Base-by-base conservation (phyloP, 202 grass and related monocot genomes). In the Setaria viridis region DNA sequence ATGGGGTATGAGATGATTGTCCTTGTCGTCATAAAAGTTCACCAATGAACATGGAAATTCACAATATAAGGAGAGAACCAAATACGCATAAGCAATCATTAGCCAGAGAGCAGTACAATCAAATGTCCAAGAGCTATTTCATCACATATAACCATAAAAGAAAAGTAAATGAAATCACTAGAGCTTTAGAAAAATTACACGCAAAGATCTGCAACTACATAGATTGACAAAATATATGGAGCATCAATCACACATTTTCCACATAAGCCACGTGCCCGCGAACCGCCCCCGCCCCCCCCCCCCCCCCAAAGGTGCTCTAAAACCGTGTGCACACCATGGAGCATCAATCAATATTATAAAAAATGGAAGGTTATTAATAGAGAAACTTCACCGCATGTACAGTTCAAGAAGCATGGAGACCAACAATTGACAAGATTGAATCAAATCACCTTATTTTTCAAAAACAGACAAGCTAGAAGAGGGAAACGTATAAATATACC, bases 41-140 rank as follows among this genome's bases (percentile, higher is more conserved):
- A 69, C 46, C 20, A 55, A 82, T 32, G 46, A 77, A 64, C 35
- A 60, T 35, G n/a, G 9, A 16, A 79, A 62, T 53, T 33, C 9
- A 72, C 2, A 70, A 9, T 65, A 82, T 9, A 41, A 82, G 82
- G n/a, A 70, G 82, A 54, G 43, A 79, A 32, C 11, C 29, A 67
- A 79, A 84, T 34, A 20, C 15, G 4, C 4, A 64, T 57, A 15
- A 15, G 29, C 14, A 81, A 56, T 32, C 65, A 89, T 21, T n/a
- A 78, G 56, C 64, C 29, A 85, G 72, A 80, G 6, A 16, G 41
- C 30, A 72, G 14, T 16, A 46, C 9, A 41, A 70, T 45, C 8
- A 21, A 79, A 53, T 15, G 11, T 5, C 2, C 32, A 66, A 21
- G 5, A n/a, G 41, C 9, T 85, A 33, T 34, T 80, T 34, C 19